Conservation (phyloP, 495 filamentous ascomycete species). For the Xylaria curta region DNA sequence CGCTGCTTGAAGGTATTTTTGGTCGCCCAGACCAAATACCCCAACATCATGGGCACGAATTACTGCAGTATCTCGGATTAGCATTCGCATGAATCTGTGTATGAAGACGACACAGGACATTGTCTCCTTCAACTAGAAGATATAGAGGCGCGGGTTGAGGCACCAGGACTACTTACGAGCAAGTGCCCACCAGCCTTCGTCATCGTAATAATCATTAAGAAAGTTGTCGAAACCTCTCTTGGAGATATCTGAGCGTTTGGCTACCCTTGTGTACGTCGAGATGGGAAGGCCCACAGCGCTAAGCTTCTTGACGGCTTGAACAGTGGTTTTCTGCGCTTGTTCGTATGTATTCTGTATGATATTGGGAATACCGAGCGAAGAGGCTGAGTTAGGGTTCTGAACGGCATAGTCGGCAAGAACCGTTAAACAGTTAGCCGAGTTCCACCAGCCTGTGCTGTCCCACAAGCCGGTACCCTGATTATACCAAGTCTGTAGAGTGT, state of each 20-base stretch:
- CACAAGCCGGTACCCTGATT: slow-evolving; percentile 66
- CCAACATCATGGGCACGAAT: slow-evolving; percentile 68
- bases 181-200: slow-evolving; percentile 77
- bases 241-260: slow-evolving; percentile 26
- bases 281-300: slow-evolving; percentile 36
- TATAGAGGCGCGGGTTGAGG: background rate
- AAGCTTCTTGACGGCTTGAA: slow-evolving; percentile 43
- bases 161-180: slow-evolving; percentile 38
- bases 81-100: background rate
- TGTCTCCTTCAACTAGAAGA: background rate
- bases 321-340: slow-evolving; percentile 46
- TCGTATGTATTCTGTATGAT: slow-evolving; percentile 51
- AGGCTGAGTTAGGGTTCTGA: slow-evolving; percentile 38
- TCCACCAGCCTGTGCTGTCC: slow-evolving; percentile 77
- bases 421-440: slow-evolving; percentile 73
- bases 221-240: slow-evolving; percentile 54
- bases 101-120: slow-evolving; percentile 19
- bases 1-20: slow-evolving; percentile 61
- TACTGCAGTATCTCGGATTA: slow-evolving; percentile 36
- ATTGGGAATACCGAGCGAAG: slow-evolving; percentile 41
- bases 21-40: slow-evolving; percentile 51
- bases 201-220: slow-evolving; percentile 71
- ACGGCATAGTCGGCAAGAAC: slow-evolving; percentile 66
- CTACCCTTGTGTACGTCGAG: slow-evolving; percentile 42
- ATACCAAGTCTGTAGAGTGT: slow-evolving; percentile 68